These are phyloP conservation scores for Oehlia diaphana DNA, from an alignment of 192 early-diverging fungal species.

Conservation along the genomic window DNA sequence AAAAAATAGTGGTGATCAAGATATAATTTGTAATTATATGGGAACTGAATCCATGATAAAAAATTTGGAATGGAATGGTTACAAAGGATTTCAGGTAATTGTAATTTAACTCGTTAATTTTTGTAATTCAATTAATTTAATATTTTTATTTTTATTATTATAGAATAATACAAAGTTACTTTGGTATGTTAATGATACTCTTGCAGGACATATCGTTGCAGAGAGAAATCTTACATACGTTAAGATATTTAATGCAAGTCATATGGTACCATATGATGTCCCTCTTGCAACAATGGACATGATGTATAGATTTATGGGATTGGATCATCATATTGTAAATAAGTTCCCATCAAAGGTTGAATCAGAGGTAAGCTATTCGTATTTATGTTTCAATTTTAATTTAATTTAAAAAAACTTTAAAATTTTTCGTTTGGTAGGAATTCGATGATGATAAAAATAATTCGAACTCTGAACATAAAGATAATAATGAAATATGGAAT, in stretches of 20 bases:
- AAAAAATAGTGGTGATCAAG: conserved; percentile 66
- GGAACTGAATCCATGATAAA: conserved; percentile 70
- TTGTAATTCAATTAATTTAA: not conserved
- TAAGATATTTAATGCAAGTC: conserved; percentile 79
- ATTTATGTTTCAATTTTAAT: not conserved
- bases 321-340: conserved; percentile 29
- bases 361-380: not conserved
- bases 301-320: conserved; percentile 81
- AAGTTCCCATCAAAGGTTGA: not conserved
- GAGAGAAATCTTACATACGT: conserved; percentile 76
- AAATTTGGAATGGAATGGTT: conserved; percentile 64
- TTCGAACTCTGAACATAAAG: not conserved
- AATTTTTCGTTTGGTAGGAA: not conserved
- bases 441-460: not conserved
- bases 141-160: conserved; percentile 19
- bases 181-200: conserved; percentile 53
- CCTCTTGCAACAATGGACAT: conserved; percentile 78
- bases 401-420: not conserved
- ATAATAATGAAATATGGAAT: not conserved
- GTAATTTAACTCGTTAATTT: not conserved
- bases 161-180: not conserved
- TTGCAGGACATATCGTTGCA: conserved; percentile 43
- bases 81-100: conserved; percentile 57
- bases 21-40: conserved; percentile 79
- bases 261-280: conserved; percentile 90